Base-by-base conservation (phyloP, 2,329 filamentous ascomycete species). In the Rhinocladiella mackenziei region DNA sequence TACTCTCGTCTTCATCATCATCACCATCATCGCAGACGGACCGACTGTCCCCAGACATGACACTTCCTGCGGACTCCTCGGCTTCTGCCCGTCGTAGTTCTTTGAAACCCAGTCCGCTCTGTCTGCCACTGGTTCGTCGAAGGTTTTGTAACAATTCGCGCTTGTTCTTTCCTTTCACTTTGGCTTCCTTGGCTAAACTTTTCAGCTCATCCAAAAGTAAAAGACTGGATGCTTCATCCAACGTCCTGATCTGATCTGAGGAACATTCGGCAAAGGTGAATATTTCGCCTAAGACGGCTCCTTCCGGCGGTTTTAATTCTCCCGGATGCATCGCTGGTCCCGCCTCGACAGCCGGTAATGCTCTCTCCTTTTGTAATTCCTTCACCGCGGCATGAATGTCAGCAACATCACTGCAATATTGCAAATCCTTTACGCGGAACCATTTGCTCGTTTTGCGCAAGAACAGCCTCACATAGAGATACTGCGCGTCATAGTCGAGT, bases 141-240 rank as follows among this genome's bases (percentile, higher is more conserved):
- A 97, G 72, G n/a, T 83, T 83, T 50, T 75, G 76, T 19, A 89
- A 67, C 5, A 97, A 67, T 25, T 94, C 89, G 25, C 77, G 72
- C 63, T 98, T 98, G 58, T 86, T 95, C 64, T 86, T 92, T 1
- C 91, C 91, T 56, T 86, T 80, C 0, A 94, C 76, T 56, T 89
- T 95, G 3, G 82, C 86, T 54, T 95, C 87, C 61, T 87, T 96
- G 1, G 89, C 86, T 8, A 98, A 66, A 0, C 65, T 62, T 61
- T 92, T 97, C 15, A 97, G 72, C 66, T 98, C 92, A 34, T 96
- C 89, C 0, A 97, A 70, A n/a, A 81, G 78, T 4, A 98, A 68
- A 1, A 97, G 70, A 1, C 83, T 80, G 0, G 86, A 85, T 2
- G 89, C 89, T 62, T 95, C 88, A 61, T 94, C 84, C 1, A 97